Percentiles rank a stretch among this genome's conserved stretches.
Evolutionary conservation across 192 early-diverging fungal species (phyloP).

Genomic region (Lobosporangium transversale): DNA sequence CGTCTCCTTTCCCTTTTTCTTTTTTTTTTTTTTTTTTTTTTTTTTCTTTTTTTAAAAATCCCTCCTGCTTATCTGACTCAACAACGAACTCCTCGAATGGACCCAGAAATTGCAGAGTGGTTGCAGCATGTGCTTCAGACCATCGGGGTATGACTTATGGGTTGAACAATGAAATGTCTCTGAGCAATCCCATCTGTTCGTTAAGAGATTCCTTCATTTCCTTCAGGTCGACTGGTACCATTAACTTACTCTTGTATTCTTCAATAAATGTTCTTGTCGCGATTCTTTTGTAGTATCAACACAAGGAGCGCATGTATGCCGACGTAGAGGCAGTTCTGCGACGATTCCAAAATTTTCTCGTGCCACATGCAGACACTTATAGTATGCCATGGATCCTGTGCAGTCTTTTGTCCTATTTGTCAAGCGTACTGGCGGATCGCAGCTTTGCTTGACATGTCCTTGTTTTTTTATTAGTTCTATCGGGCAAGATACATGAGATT

Average conservation of each 20-base stretch:
- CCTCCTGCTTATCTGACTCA: no score
- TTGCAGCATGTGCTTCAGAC: slow-evolving; percentile 38
- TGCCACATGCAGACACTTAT: slow-evolving; percentile 74
- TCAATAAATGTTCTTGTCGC: slow-evolving; percentile 1
- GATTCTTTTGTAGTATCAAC: slow-evolving; percentile 61
- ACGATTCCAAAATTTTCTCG: slow-evolving; percentile 63
- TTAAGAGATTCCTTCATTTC: no score
- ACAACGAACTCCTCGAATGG: no score
- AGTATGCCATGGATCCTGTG: slow-evolving; percentile 64
- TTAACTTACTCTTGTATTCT: not conserved
- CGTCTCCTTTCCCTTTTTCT: not conserved
- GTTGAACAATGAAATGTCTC: not conserved
- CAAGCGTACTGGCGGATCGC: no score
- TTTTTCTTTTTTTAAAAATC: no score
- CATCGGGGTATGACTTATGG: slow-evolving; percentile 29
- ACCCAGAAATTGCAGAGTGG: slow-evolving; percentile 52
- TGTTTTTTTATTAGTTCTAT: not conserved
- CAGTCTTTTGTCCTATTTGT: no score
- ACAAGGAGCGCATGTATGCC: slow-evolving; percentile 67
- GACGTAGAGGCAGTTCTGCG: slow-evolving; percentile 73
- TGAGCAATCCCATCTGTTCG: not conserved
- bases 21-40: not conserved
- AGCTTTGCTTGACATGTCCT: not conserved
- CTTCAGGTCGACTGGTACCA: no score
- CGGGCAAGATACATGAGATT: not conserved